Base-by-base conservation (phyloP, 2,329 filamentous ascomycete genomes). In the Beauveria sp. region DNA sequence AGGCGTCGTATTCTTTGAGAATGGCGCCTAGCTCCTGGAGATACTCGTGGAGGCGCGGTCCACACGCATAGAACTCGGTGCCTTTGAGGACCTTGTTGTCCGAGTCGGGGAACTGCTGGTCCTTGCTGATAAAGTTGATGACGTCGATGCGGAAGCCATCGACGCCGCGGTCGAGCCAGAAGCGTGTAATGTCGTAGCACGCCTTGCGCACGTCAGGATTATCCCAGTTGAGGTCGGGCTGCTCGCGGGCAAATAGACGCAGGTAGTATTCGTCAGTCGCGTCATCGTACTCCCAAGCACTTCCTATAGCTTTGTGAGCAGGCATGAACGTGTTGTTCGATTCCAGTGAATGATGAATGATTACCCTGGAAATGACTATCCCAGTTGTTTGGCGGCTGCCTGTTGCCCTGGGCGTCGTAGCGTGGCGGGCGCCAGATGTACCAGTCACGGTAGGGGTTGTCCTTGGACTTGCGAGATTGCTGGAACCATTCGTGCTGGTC, bases 161-260 rank as follows among this genome's bases (percentile, higher is more conserved):
- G 0, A 84, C 82, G 2, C 88, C 88, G 45, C 83, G 83, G 64
- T 89, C 79, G 2, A 91, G 80, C 89, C 89, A 92, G 74, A 91
- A 92, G 24, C 81, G 80, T 79, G 90, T 87, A 24, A 86, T 80
- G 46, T 86, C 78, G 70, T 90, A 87, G 2, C 90, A 85, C 2
- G 86, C 87, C 61, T 81, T 74, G 40, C 88, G 81, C 3, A 89
- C 85, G 0, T 80, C 80, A 0, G 80, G 79, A 67, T 88, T 87
- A 69, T 91, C 87, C 88, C 88, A 92, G 74, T 92, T 92, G 46
- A 93, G 80, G 66, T 92, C 89, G 0, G 89, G 89, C 69, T 91
- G 89, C 66, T 88, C 83, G 5, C 80, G 81, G 48, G 83, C 83
- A 72, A 90, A 93, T 34, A 92, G 80, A 64, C 85, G 83, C 1